Evolutionary conservation across 2,329 filamentous ascomycete genomes (phyloP), one percentile per base, ranked within the genome.

Genomic region (Dactylellina drechsleri): DNA sequence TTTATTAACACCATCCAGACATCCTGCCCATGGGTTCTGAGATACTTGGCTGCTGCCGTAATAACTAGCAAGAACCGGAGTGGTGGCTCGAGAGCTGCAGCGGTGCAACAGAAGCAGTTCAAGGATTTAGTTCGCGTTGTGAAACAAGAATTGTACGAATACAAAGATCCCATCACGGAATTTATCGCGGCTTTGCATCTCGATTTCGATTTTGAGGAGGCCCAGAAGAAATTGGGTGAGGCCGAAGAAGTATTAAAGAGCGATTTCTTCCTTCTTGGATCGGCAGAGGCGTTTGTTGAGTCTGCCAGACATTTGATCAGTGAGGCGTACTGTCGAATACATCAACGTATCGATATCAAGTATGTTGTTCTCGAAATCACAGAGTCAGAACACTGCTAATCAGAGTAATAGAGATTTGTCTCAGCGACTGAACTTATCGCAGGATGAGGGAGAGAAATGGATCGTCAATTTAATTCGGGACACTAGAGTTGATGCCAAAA

Each of bases 1-100:
- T 99, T 92, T 87, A 99, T 99, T 89, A 99, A 98, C 88, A 98
- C 94, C 80, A 97, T 99, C 83, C 95, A 99, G 87, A 97, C 95
- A 73, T 91, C 90, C 80, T 97, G 93, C 86, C 94, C 95, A 5
- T 99, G 95, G 95, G 89, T 97, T 77, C 87, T 99, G 80, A 90
- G 95, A 79, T 99, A 99, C 84, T 87, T 99, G 72, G 90, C 93
- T 75, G 93, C 93, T 58, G 92, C 94, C 78, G 94, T 99, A 80
- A 96, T 99, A 83, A 97, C 93, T 77, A 95, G 94, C 85, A 92
- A 92, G 76, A 89, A 86, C 82, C 90, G 92, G 78, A 87, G 79
- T 45, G 83, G 88, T 52, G 71, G 66, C 23, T 76, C 74, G 40
- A 90, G 93, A 82, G 96, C 95, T 85, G 91, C 90, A 70, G 89